phyloP scores from a whole-genome alignment of 169 alveolate genomes.

The Plasmodium cynomolgi region DNA sequence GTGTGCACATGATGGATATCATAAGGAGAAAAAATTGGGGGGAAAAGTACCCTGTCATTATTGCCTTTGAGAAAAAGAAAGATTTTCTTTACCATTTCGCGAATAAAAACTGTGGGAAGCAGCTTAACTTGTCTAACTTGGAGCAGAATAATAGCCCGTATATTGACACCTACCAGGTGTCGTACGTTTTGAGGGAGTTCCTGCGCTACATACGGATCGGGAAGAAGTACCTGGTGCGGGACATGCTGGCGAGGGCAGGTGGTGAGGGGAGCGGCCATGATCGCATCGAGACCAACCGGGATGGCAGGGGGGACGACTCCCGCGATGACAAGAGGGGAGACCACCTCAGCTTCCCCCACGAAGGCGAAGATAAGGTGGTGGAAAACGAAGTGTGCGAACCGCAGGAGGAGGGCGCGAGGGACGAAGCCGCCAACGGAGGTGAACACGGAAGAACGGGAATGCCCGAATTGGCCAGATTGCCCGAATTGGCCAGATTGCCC shows the following conservation, averaged over 20 bases:
- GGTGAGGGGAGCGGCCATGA: neutral
- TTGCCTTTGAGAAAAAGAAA: conserved; percentile 63
- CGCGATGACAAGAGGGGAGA: neutral
- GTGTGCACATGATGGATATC: conserved; percentile 41
- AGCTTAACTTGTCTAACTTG: conserved; percentile 14
- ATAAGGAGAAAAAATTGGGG: neutral
- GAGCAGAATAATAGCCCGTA: conserved; percentile 19
- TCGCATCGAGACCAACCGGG: neutral
- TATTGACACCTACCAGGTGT: conserved; percentile 40
- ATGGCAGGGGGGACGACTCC: neutral
- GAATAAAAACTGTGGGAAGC: neutral
- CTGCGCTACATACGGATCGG: neutral
- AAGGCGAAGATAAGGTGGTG: neutral
- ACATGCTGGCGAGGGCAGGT: neutral
- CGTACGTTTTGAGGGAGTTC: conserved; percentile 44
- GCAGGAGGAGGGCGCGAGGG: neutral
- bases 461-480: neutral
- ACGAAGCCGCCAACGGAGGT: neutral
- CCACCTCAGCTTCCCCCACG: neutral
- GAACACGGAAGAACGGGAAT: neutral
- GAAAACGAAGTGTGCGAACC: neutral
- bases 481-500: neutral
- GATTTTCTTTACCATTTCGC: conserved; percentile 54
- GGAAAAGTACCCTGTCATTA: conserved; percentile 35
- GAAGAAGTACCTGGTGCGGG: neutral